These are phyloP conservation scores for Ceratobasidium sp. DNA, from an alignment of 1,284 basidiomycete genomes.

Conservation along the genomic window DNA sequence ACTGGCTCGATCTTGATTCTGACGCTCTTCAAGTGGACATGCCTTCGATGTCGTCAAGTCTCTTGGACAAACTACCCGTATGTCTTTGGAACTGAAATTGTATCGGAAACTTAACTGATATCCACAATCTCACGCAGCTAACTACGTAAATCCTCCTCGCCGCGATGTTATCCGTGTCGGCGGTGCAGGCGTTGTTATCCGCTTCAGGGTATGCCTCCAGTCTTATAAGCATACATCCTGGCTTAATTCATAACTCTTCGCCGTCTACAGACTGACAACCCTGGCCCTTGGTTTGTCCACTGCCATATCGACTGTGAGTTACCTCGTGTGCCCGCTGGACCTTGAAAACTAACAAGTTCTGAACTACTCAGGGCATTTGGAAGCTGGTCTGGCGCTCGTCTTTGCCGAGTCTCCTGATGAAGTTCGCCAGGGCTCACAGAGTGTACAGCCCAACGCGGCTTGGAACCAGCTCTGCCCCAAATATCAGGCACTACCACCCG, in stretches of 20 bases:
- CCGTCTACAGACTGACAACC: slow-evolving; percentile 70
- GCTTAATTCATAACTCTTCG: background rate
- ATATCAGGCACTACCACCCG: slow-evolving; percentile 8
- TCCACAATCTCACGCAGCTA: background rate
- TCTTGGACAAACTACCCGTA: slow-evolving; percentile 25
- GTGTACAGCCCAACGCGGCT: slow-evolving; percentile 12
- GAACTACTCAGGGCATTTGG: slow-evolving; percentile 17
- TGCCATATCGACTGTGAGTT: slow-evolving; percentile 40
- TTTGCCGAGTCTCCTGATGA: slow-evolving; percentile 79
- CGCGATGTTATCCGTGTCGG: slow-evolving; percentile 38
- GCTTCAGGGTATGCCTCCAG: slow-evolving; percentile 2
- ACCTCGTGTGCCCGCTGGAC: background rate
- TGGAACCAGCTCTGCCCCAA: slow-evolving; percentile 39
- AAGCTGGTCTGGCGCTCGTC: slow-evolving; percentile 60
- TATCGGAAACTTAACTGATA: background rate
- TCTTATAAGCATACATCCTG: background rate
- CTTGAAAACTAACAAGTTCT: background rate
- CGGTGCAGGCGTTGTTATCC: slow-evolving; percentile 20
- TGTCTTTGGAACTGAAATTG: background rate
- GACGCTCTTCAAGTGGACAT: background rate
- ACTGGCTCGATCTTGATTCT: background rate
- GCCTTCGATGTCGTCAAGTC: slow-evolving; percentile 37
- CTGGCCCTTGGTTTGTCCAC: slow-evolving; percentile 82
- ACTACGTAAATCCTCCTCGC: slow-evolving; percentile 40
- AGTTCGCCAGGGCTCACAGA: slow-evolving; percentile 52